A percentile compares a stretch with the other conserved stretches of the same genome.
phyloP scores from a whole-genome alignment of 495 filamentous ascomycete genomes.

The Aeminium ludgeri region DNA sequence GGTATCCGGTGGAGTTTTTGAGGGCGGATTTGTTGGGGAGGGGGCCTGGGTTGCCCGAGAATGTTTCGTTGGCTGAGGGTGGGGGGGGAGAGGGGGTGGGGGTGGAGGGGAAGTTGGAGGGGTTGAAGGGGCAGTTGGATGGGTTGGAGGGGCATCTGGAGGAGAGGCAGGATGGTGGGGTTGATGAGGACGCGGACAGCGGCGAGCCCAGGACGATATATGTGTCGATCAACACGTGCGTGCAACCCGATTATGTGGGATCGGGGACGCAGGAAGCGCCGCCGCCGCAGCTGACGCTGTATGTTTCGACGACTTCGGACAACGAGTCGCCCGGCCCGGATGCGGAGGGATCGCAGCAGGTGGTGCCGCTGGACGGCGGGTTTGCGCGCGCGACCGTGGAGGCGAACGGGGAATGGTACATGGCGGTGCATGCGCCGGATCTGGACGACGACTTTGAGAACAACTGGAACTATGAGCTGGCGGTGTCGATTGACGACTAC shows the following conservation, averaged over 20 bases:
- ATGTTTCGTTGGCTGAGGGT: slow-evolving; percentile 2
- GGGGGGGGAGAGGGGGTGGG: not conserved
- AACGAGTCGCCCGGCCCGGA: slow-evolving; percentile 54
- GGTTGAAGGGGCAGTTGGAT: not conserved
- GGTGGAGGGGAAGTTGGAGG: slow-evolving; percentile 8
- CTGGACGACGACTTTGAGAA: slow-evolving; percentile 37
- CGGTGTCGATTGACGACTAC: slow-evolving; percentile 58
- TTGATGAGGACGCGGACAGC: too few species aligned
- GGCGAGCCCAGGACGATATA: slow-evolving; percentile 48
- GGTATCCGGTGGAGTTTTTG: slow-evolving; percentile 31
- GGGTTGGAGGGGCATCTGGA: not conserved
- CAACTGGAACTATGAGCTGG: slow-evolving; percentile 59
- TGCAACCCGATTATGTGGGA: slow-evolving; percentile 42
- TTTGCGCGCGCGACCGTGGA: slow-evolving; percentile 41
- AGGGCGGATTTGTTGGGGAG: slow-evolving; percentile 21
- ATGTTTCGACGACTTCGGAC: slow-evolving; percentile 47
- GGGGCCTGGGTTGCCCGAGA: slow-evolving; percentile 25
- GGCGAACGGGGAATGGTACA: slow-evolving; percentile 46
- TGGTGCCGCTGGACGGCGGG: slow-evolving; percentile 36
- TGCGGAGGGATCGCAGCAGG: slow-evolving; percentile 27
- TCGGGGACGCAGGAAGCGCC: slow-evolving; percentile 5
- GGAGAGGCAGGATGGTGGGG: slow-evolving; percentile 4
- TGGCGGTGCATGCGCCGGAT: slow-evolving; percentile 55
- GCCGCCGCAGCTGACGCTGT: slow-evolving; percentile 61
- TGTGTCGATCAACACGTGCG: slow-evolving; percentile 66